Percentiles rank a stretch among this genome's conserved stretches.
Evolutionary conservation across 1,284 basidiomycete species (phyloP).

Genomic region (Papiliotrema flavescens): DNA sequence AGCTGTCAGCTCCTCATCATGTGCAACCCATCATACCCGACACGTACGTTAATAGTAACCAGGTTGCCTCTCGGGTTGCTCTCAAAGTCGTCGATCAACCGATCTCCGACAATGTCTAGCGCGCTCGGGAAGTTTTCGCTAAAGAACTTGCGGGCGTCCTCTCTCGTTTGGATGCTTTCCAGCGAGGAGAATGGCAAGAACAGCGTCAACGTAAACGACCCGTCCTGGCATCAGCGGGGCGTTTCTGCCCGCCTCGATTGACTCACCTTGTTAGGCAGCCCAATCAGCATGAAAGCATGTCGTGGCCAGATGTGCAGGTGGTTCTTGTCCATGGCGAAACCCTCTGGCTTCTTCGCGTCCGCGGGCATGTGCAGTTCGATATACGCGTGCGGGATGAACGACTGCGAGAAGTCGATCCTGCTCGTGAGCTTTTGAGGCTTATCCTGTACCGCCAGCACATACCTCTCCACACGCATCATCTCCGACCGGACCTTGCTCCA

Average conservation of each 20-base stretch:
- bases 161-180: conserved; percentile 60
- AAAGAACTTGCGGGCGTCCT: conserved; percentile 73
- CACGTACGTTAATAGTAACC: conserved; percentile 79
- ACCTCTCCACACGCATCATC: conserved; percentile 87
- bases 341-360: conserved; percentile 55
- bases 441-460: conserved; percentile 39
- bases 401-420: conserved; percentile 90
- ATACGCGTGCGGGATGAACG: conserved; percentile 93
- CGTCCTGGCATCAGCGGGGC: conserved; percentile 36
- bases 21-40: too few relatives aligned
- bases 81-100: conserved; percentile 71
- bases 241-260: neutral
- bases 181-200: conserved; percentile 84
- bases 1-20: conserved; percentile 6
- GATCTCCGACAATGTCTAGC: conserved; percentile 73
- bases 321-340: conserved; percentile 87
- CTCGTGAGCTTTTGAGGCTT: neutral
- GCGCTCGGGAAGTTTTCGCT: conserved; percentile 81
- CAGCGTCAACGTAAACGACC: conserved; percentile 63
- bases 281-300: conserved; percentile 98
- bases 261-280: conserved; percentile 86
- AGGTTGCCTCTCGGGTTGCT: conserved; percentile 82
- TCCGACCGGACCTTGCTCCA: conserved; percentile 79
- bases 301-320: conserved; percentile 99
- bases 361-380: conserved; percentile 93